Base-by-base conservation (phyloP, 179 eudicot genomes). In the Amaranthus tricolor region DNA sequence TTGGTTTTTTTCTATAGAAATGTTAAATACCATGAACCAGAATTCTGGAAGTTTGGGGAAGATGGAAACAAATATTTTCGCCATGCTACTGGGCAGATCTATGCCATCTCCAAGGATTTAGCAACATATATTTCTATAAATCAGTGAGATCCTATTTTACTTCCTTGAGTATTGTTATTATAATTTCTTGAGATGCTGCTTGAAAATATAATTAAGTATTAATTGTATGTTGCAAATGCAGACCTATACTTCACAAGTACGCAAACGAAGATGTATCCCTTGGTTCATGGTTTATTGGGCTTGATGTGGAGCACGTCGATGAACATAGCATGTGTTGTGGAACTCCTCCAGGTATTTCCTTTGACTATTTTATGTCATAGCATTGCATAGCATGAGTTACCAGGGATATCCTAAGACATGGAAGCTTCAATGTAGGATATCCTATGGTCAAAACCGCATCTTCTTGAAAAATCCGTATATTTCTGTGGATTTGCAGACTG, bases 231-330 rank as follows among this genome's bases (percentile, higher is more conserved):
- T 51, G 66, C 61, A 16, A 67, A 45, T 70, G 73, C 80, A 90
- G 96, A 74, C 85, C 83, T 79, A 81, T 89, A 65, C 89, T 92
- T 52, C 97, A 92, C 81, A 88, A 76, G 70, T 92, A 83, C 75
- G 97, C 97, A 45, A 92, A 92, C 66, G 97, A 92, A 85, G 97
- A 92, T 65, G 97, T 92, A 21, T 90, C 97, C 70, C 87, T 92
- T 50, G 97, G 97, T 51, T 86, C 97, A 49, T 92, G 97, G 97
- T 86, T 92, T 75, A 88, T 92, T 65, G 97, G 97, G 60, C 93
- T 92, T 79, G 97, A 92, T 69, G 93, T 92, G 70, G 93, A 92
- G 81, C 90, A 92, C 66, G 72, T 92, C 68, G 97, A 92, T 78
- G 97, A 92, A 40, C 89, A 90, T 19, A 90, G 86, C 84, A 84